A percentile compares a stretch with the other conserved stretches of the same genome.
These are phyloP conservation scores for Tolypocladium pustulatum DNA, from an alignment of 2,329 filamentous ascomycete genomes.

Conservation along the genomic window DNA sequence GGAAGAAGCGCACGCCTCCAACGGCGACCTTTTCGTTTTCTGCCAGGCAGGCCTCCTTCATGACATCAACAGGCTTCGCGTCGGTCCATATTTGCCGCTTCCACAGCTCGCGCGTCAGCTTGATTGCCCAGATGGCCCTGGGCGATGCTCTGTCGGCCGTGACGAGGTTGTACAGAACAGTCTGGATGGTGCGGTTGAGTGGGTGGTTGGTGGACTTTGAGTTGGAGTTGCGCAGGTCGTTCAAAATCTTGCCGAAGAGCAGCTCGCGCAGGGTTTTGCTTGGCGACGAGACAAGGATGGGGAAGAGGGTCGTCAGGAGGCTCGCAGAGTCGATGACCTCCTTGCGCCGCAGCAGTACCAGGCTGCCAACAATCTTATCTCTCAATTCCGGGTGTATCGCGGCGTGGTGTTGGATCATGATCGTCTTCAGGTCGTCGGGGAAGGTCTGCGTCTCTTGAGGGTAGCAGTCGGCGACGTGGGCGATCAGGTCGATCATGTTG, in stretches of 20 bases:
- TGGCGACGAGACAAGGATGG: constrained; percentile 81
- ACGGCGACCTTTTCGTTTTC: constrained; percentile 89
- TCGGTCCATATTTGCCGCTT: constrained; percentile 95
- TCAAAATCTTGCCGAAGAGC: constrained; percentile 81
- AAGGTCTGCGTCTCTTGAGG: constrained; percentile 69
- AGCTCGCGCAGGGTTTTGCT: constrained; percentile 81
- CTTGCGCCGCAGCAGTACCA: constrained; percentile 82
- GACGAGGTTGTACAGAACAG: constrained; percentile 83
- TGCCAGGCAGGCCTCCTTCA: constrained; percentile 84
- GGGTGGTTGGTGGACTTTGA: constrained; percentile 81
- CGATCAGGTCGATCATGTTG: constrained; percentile 86
- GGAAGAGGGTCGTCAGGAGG: constrained; percentile 85
- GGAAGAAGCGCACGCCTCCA: constrained; percentile 84
- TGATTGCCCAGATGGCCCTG: constrained; percentile 91
- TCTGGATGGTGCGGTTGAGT: constrained; percentile 87
- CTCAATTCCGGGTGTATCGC: constrained; percentile 73
- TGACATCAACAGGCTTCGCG: constrained; percentile 88
- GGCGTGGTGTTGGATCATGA: constrained; percentile 74
- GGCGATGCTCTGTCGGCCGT: constrained; percentile 75
- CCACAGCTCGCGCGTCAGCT: constrained; percentile 92
- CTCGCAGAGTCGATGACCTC: constrained; percentile 79
- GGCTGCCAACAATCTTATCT: constrained; percentile 87
- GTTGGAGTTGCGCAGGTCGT: constrained; percentile 81
- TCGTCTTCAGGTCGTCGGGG: constrained; percentile 67
- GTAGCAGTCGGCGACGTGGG: constrained; percentile 91